These are phyloP conservation scores for Cornus suecica DNA, from an alignment of 148 eudicot genomes.

Conservation along the genomic window DNA sequence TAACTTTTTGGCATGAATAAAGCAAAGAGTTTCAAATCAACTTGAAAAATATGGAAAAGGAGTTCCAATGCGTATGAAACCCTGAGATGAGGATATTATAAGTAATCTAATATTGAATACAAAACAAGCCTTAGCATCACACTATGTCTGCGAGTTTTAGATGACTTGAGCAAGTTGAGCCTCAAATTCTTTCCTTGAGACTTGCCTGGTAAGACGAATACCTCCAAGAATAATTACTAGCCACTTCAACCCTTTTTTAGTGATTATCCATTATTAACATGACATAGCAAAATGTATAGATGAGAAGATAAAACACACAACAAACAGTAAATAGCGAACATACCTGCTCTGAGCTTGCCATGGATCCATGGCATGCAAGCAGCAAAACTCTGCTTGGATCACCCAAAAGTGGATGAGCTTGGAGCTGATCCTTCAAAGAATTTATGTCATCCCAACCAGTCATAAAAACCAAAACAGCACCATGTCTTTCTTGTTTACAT, in stretches of 20 bases:
- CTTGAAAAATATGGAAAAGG: neutral
- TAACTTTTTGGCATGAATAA: too few relatives aligned
- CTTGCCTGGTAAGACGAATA: neutral
- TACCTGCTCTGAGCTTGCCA: constrained; percentile 98
- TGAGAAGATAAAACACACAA: constrained; percentile 2
- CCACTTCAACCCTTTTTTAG: neutral
- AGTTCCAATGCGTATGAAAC: neutral
- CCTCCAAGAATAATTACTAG: neutral
- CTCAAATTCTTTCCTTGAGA: constrained; percentile 1
- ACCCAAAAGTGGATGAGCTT: constrained; percentile 85
- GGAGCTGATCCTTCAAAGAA: constrained; percentile 89
- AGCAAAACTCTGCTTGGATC: constrained; percentile 80
- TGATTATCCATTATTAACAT: neutral
- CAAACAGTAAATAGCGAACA: neutral
- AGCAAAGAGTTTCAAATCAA: too few relatives aligned
- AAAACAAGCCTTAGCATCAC: neutral
- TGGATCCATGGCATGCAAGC: constrained; percentile 98
- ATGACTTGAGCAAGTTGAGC: neutral
- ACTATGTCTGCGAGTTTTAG: neutral
- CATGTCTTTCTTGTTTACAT: constrained; percentile 78
- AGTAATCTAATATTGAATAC: neutral
- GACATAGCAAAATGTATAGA: neutral
- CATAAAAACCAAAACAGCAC: constrained; percentile 95
- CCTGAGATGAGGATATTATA: neutral
- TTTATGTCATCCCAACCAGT: constrained; percentile 99